These are phyloP conservation scores for Camelina hispida DNA, from an alignment of 345 rosid genomes.

Conservation along the genomic window DNA sequence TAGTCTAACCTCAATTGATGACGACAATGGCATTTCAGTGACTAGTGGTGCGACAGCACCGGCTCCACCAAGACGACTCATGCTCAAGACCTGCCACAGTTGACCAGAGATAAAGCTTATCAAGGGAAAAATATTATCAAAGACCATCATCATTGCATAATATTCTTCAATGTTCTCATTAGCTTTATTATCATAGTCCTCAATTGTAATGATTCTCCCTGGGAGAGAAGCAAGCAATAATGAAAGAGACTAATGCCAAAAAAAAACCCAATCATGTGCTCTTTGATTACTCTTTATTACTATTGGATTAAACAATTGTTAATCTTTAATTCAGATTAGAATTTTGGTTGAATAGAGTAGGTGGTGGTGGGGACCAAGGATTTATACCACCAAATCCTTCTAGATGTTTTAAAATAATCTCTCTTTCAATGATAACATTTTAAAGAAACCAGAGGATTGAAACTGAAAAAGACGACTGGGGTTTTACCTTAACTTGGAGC, in stretches of 20 bases:
- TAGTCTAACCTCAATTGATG: constrained; percentile 74
- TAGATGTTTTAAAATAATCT: constrained; percentile 25
- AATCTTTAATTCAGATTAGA: constrained; percentile 29
- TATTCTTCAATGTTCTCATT: constrained; percentile 34
- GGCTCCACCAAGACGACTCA: constrained; percentile 97
- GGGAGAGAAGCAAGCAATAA: constrained; percentile 23
- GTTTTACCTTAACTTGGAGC: constrained; percentile 95
- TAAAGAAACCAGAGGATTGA: background rate
- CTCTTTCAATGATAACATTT: constrained; percentile 4
- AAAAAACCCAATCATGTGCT: constrained; percentile 33
- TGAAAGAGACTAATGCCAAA: constrained; percentile 34
- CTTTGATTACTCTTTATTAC: constrained; percentile 22
- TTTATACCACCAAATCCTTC: constrained; percentile 35
- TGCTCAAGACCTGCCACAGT: constrained; percentile 83
- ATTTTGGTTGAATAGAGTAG: constrained; percentile 27
- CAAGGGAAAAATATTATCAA: constrained; percentile 16
- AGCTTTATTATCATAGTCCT: constrained; percentile 22
- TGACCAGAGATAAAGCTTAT: constrained; percentile 28
- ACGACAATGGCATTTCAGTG: constrained; percentile 81
- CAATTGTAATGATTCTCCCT: constrained; percentile 17
- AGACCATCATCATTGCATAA: constrained; percentile 29
- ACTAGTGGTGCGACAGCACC: constrained; percentile 99
- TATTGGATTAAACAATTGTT: constrained; percentile 30
- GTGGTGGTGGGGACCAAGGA: constrained; percentile 43
- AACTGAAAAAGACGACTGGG: constrained; percentile 8